Evolutionary conservation across 768 basidiomycete genomes (phyloP).

Genomic region (Lactarius akahatsu): DNA sequence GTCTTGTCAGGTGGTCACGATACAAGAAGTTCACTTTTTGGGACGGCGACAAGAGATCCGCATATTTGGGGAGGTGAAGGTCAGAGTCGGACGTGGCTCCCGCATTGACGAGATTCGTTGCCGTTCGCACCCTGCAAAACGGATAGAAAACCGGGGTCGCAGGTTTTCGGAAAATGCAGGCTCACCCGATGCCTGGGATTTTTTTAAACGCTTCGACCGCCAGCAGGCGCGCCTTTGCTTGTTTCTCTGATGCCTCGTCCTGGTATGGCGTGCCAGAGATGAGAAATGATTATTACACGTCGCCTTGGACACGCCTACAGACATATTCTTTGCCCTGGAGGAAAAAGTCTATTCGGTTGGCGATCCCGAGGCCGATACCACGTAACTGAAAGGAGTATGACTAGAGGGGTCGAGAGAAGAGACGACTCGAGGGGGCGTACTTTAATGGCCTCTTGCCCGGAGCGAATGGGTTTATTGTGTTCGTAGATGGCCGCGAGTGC

Average conservation of each 20-base stretch:
- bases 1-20: slow-evolving; percentile 39
- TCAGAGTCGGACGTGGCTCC: slow-evolving; percentile 50
- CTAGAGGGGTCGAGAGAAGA: neutral
- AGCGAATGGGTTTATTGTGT: slow-evolving; percentile 18
- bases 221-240: slow-evolving; percentile 33
- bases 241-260: slow-evolving; percentile 27
- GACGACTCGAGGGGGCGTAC: slow-evolving; percentile 14
- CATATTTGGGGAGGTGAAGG: slow-evolving; percentile 39
- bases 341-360: slow-evolving; percentile 28
- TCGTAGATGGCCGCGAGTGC: slow-evolving; percentile 23
- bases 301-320: slow-evolving; percentile 20
- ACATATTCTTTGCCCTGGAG: slow-evolving; percentile 29
- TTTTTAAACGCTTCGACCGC: slow-evolving; percentile 38
- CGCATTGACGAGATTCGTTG: slow-evolving; percentile 47
- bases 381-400: slow-evolving; percentile 17
- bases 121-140: slow-evolving; percentile 33
- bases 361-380: slow-evolving; percentile 29
- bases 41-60: slow-evolving; percentile 38
- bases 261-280: slow-evolving; percentile 10
- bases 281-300: neutral
- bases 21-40: slow-evolving; percentile 46
- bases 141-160: neutral
- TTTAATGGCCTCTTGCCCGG: slow-evolving; percentile 26
- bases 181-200: slow-evolving; percentile 52
- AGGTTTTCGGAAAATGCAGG: neutral